These are phyloP conservation scores for Candida ponderosae DNA, from an alignment of 805 yeast genomes.

Conservation along the genomic window DNA sequence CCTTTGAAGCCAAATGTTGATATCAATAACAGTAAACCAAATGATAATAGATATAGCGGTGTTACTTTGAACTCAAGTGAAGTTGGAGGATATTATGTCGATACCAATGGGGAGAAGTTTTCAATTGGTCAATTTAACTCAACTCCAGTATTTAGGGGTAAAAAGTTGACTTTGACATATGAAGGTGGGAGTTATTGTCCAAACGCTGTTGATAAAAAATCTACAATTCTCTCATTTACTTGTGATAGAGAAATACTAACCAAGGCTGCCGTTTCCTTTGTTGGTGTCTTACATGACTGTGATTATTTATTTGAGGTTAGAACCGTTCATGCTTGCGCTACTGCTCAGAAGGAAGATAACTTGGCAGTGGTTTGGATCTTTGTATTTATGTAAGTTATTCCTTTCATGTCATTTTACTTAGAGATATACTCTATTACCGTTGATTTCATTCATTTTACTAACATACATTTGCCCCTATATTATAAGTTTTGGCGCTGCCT, in stretches of 20 bases:
- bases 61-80: constrained; percentile 26
- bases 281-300: constrained; percentile 72
- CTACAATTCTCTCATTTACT: constrained; percentile 61
- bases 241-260: constrained; percentile 71
- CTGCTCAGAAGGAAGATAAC: constrained; percentile 59
- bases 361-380: constrained; percentile 61
- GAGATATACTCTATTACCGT: constrained; percentile 21
- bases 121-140: constrained; percentile 59
- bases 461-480: no score
- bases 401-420: constrained; percentile 30
- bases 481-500: constrained; percentile 28
- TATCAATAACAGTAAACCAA: constrained; percentile 15
- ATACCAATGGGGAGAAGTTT: constrained; percentile 30
- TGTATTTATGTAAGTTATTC: constrained; percentile 37
- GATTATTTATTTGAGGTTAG: constrained; percentile 78
- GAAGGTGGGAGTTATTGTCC: constrained; percentile 59
- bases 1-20: constrained; percentile 28
- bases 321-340: constrained; percentile 82
- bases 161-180: constrained; percentile 63
- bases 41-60: constrained; percentile 7
- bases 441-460: no score
- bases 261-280: constrained; percentile 57
- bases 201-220: constrained; percentile 46
- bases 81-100: constrained; percentile 54
- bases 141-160: constrained; percentile 62